A percentile compares a stretch with the other conserved stretches of the same genome.
Conservation (phyloP, 192 early-diverging fungal species). For the Kickxella alabastrina region DNA sequence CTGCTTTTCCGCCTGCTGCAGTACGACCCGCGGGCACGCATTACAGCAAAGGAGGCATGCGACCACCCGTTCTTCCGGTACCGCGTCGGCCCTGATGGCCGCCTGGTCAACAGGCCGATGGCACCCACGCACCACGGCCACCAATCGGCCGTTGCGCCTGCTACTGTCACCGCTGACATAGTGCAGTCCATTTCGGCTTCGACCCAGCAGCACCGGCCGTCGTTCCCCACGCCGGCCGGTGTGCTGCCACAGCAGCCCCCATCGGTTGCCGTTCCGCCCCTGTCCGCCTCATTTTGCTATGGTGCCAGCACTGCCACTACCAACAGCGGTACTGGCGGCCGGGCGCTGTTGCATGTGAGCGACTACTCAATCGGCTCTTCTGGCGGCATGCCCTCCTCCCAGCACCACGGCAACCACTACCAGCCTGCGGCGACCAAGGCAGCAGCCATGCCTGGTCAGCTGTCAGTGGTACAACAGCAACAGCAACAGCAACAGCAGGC, state of each 20-base stretch:
- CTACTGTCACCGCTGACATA: slow-evolving; percentile 9
- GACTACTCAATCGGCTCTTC: slow-evolving; percentile 26
- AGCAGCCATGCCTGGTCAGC: slow-evolving; percentile 1
- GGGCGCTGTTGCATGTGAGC: slow-evolving; percentile 28
- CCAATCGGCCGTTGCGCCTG: background rate
- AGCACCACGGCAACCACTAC: slow-evolving; percentile 1
- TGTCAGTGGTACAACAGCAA: slow-evolving; percentile 3
- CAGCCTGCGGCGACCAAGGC: background rate
- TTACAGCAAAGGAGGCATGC: slow-evolving; percentile 79
- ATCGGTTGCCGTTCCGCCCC: background rate
- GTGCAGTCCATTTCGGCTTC: slow-evolving; percentile 1
- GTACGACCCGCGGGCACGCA: slow-evolving; percentile 75
- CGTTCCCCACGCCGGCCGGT: slow-evolving; percentile 12
- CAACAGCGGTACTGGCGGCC: background rate
- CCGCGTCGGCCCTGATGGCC: slow-evolving; percentile 48
- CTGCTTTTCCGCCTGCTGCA: slow-evolving; percentile 69
- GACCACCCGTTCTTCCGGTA: slow-evolving; percentile 80
- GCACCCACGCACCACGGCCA: slow-evolving; percentile 7
- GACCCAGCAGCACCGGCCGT: slow-evolving; percentile 7
- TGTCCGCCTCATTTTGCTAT: slow-evolving; percentile 1
- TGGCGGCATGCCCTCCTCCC: background rate
- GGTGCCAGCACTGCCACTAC: slow-evolving; percentile 3
- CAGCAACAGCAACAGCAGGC: slow-evolving; percentile 18
- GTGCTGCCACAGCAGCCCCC: slow-evolving; percentile 2
- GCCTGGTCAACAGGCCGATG: slow-evolving; percentile 21